Evolutionary conservation across 768 basidiomycete genomes (phyloP).

Genomic region (Boletus sp.): DNA sequence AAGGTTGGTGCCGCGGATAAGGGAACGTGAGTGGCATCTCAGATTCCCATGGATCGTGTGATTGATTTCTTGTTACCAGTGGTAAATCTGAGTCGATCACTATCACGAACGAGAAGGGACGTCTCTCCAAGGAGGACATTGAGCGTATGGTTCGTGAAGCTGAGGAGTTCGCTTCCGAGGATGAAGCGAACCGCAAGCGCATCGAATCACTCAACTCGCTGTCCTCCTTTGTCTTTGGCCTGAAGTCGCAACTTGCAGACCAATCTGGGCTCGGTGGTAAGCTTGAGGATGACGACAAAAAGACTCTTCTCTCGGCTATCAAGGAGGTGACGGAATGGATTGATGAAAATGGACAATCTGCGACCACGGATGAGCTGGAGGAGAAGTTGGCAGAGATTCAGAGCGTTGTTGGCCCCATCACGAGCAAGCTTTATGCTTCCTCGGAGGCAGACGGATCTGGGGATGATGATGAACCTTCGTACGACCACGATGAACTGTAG

Average conservation of each 20-base stretch:
- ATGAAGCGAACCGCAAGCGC: constrained; percentile 74
- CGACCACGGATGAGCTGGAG: constrained; percentile 84
- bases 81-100: constrained; percentile 88
- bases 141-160: constrained; percentile 95
- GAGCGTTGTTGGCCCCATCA: constrained; percentile 76
- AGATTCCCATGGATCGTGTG: background rate
- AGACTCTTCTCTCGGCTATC: constrained; percentile 72
- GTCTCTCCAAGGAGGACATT: constrained; percentile 85
- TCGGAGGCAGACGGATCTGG: constrained; percentile 34
- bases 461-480: constrained; percentile 44
- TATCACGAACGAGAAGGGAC: constrained; percentile 95
- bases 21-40: constrained; percentile 64
- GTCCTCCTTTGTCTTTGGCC: constrained; percentile 78
- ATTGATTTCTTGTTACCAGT: constrained; percentile 30
- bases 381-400: constrained; percentile 84
- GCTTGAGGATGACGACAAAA: constrained; percentile 75
- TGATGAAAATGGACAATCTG: constrained; percentile 74
- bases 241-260: constrained; percentile 85
- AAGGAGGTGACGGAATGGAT: constrained; percentile 94
- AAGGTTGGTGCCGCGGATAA: constrained; percentile 91
- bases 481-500: constrained; percentile 55
- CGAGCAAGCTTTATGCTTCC: constrained; percentile 69
- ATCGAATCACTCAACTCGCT: constrained; percentile 83
- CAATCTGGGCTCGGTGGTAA: constrained; percentile 91
- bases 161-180: constrained; percentile 83